Percentiles rank a stretch among this genome's conserved stretches.
These are phyloP conservation scores for Vitis riparia DNA, from an alignment of 164 flowering plant species.

Conservation along the genomic window DNA sequence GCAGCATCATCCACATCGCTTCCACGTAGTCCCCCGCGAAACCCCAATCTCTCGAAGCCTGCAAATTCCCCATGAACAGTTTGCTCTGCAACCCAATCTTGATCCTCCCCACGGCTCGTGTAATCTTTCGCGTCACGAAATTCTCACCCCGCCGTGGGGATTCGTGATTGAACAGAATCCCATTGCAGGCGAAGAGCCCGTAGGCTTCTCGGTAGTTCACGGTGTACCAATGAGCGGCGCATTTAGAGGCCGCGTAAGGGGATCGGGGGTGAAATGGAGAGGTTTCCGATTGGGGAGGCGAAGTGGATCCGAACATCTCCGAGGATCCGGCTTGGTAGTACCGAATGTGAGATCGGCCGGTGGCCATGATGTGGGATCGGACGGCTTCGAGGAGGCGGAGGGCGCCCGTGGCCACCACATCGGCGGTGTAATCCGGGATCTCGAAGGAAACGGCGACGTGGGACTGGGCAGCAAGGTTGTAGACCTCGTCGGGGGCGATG, in stretches of 20 bases:
- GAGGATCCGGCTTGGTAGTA: constrained; percentile 97
- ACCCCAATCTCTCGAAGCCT: constrained; percentile 93
- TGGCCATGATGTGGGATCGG: constrained; percentile 73
- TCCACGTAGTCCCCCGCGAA: constrained; percentile 96
- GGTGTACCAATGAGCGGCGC: constrained; percentile 98
- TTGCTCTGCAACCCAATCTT: constrained; percentile 86
- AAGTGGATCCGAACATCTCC: constrained; percentile 93
- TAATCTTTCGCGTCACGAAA: constrained; percentile 91
- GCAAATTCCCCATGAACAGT: constrained; percentile 81
- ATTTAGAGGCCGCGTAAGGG: constrained; percentile 87
- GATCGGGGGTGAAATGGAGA: constrained; percentile 93
- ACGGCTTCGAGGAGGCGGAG: constrained; percentile 89
- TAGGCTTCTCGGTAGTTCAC: constrained; percentile 94
- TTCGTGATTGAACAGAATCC: constrained; percentile 91
- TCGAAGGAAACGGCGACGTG: constrained; percentile 98
- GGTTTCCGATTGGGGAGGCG: constrained; percentile 84
- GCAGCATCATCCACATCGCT: constrained; percentile 99
- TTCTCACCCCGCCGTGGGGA: constrained; percentile 90
- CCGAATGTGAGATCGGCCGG: constrained; percentile 58
- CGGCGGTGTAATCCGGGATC: constrained; percentile 97
- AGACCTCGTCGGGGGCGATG: constrained; percentile 87
- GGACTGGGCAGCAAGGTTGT: constrained; percentile 95
- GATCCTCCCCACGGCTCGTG: constrained; percentile 88
- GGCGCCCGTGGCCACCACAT: constrained; percentile 96
- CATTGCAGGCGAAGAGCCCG: constrained; percentile 86